A percentile compares a stretch with the other conserved stretches of the same genome.
These are phyloP conservation scores for Ustilago nuda DNA, from an alignment of 1,284 basidiomycete genomes.

Conservation along the genomic window DNA sequence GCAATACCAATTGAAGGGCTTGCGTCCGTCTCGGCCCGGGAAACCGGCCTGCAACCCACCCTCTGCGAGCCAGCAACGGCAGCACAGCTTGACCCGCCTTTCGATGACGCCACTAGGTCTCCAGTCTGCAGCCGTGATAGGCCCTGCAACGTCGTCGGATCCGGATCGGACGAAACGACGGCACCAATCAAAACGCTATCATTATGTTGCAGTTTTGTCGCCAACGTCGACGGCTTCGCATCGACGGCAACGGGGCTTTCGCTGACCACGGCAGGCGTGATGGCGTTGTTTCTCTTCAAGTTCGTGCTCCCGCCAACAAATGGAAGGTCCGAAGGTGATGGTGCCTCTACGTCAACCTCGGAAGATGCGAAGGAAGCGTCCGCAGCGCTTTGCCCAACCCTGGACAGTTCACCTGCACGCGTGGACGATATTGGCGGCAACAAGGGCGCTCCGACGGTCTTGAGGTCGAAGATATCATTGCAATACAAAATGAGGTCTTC, in stretches of 20 bases:
- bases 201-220: background rate
- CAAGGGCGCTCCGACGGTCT: constrained; percentile 50
- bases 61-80: constrained; percentile 17
- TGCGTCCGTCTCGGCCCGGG: constrained; percentile 30
- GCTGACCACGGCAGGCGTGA: constrained; percentile 30
- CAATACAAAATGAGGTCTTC: constrained; percentile 64
- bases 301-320: constrained; percentile 31
- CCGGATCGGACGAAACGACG: background rate
- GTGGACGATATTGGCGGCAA: constrained; percentile 42
- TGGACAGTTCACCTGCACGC: constrained; percentile 22
- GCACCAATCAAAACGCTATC: background rate
- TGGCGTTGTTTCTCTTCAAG: constrained; percentile 52
- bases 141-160: background rate
- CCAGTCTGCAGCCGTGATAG: constrained; percentile 27
- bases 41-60: constrained; percentile 5
- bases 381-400: constrained; percentile 34
- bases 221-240: background rate
- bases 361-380: constrained; percentile 37
- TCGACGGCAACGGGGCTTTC: constrained; percentile 5
- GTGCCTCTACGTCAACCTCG: constrained; percentile 11
- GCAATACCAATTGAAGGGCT: constrained; percentile 4
- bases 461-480: constrained; percentile 60
- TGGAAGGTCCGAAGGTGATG: constrained; percentile 36
- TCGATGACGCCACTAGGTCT: background rate
- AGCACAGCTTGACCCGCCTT: constrained; percentile 22